A percentile compares a stretch with the other conserved stretches of the same genome.
Evolutionary conservation across 345 rosid species (phyloP).

Genomic region (Lagerstroemia speciosa): DNA sequence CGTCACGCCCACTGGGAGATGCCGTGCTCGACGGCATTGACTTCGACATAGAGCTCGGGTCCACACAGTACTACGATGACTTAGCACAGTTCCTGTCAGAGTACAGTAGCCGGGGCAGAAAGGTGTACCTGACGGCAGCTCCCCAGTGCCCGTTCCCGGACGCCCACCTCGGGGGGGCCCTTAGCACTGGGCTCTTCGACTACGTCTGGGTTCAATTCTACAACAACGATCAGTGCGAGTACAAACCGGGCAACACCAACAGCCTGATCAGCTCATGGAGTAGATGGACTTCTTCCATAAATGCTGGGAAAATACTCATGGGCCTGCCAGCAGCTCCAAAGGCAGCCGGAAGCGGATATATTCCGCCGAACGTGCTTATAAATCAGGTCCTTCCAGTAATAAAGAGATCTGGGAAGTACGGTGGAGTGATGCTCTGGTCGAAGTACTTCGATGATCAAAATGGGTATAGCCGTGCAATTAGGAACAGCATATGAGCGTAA

Average conservation of each 20-base stretch:
- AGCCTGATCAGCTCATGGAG: slow-evolving; percentile 40
- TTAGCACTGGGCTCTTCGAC: slow-evolving; percentile 50
- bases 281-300: slow-evolving; percentile 36
- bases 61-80: slow-evolving; percentile 27
- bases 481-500: slow-evolving; percentile 13
- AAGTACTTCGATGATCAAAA: slow-evolving; percentile 34
- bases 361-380: slow-evolving; percentile 35
- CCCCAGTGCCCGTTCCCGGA: slow-evolving; percentile 61
- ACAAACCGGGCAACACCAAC: slow-evolving; percentile 20
- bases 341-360: slow-evolving; percentile 47
- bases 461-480: slow-evolving; percentile 44
- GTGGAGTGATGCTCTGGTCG: slow-evolving; percentile 57
- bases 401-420: slow-evolving; percentile 32
- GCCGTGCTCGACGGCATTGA: slow-evolving; percentile 50
- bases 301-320: slow-evolving; percentile 25
- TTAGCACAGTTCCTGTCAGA: slow-evolving; percentile 23
- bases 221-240: slow-evolving; percentile 46
- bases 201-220: slow-evolving; percentile 51
- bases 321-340: slow-evolving; percentile 52
- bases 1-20: slow-evolving; percentile 35
- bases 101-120: slow-evolving; percentile 18
- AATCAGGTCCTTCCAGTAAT: slow-evolving; percentile 35
- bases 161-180: slow-evolving; percentile 26
- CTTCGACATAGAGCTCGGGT: slow-evolving; percentile 43
- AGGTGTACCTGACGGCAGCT: slow-evolving; percentile 48